phyloP scores from a whole-genome alignment of 2,329 filamentous ascomycete species.

The Lizonia empirigonia region DNA sequence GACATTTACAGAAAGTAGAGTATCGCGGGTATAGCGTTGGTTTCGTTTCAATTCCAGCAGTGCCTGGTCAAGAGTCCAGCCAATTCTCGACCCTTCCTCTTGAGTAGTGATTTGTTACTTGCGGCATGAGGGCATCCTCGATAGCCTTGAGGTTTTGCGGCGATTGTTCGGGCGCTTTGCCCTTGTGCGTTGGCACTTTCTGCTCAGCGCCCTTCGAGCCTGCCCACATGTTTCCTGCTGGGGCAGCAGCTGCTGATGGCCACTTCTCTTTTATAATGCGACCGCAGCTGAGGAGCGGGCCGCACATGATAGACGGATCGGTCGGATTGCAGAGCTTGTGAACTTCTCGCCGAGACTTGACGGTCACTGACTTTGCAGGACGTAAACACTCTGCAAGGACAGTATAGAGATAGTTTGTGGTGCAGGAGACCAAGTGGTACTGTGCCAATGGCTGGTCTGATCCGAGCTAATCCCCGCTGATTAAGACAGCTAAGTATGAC shows the following conservation, averaged over 20 bases:
- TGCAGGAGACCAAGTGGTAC: constrained; percentile 3
- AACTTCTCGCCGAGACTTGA: not conserved
- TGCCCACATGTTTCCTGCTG: constrained; percentile 17
- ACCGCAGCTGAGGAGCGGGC: constrained; percentile 3
- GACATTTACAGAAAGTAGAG: constrained; percentile 51
- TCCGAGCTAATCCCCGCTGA: constrained; percentile 7
- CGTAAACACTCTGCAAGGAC: not conserved
- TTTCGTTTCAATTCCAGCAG: not conserved
- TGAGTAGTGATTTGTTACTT: constrained; percentile 17
- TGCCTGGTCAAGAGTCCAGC: not conserved
- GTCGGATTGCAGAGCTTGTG: not conserved
- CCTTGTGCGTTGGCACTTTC: not conserved
- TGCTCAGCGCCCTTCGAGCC: constrained; percentile 8
- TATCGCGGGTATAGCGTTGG: not conserved
- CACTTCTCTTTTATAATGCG: constrained; percentile 13
- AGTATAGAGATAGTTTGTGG: not conserved
- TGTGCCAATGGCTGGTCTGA: constrained; percentile 10
- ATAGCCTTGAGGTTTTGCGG: constrained; percentile 2
- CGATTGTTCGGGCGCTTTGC: not conserved
- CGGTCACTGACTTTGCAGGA: no score
- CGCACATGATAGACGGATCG: constrained; percentile 7
- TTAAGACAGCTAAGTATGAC: constrained; percentile 17
- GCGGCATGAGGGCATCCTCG: constrained; percentile 12
- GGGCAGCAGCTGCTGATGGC: constrained; percentile 12
- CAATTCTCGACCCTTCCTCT: constrained; percentile 10